Base-by-base conservation (phyloP, 2,329 filamentous ascomycete genomes). In the Colletotrichum aenigma region DNA sequence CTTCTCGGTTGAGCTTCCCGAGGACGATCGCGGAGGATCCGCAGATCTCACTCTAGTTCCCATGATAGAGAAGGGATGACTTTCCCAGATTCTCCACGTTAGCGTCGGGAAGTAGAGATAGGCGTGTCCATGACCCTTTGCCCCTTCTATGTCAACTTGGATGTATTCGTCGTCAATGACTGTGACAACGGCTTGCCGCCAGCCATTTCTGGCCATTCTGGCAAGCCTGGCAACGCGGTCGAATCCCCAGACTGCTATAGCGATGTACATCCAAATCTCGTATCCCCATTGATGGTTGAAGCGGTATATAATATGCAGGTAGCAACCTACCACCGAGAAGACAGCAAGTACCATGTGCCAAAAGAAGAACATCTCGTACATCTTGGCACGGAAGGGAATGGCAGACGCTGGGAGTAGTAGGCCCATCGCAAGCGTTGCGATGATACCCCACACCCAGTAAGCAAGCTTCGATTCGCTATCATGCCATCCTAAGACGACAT, bases 91-190 rank as follows among this genome's bases (percentile, higher is more conserved):
- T 10, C 83, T 81, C 76, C 80, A 78, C 4, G 77, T 84, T 2
- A 89, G 78, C 0, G 85, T 86, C 0, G 89, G 89, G 77, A 91
- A 90, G 78, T 89, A 89, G 0, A 86, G 80, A 72, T 89, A 90
- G 0, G 82, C 85, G 66, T 88, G 85, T 4, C 82, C 79, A 3
- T 83, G 84, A 0, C 82, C 82, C 76, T 78, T 82, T 83, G 88
- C 55, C 6, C 84, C 85, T 2, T 80, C 80, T 15, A 90, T 77
- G 70, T 89, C 86, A 16, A 90, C 78, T 6, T 86, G 83, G 10
- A 89, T 77, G 48, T 85, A 79, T 6, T 80, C 81, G 0, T 77
- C 69, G 6, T 79, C 80, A 21, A 87, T 71, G 4, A 84, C 80
- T 0, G 82, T 85, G 12, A 90, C 79, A 8, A 79, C 79, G 1